phyloP scores from a whole-genome alignment of 1,284 basidiomycete genomes.

The Apiotrichum mycotoxinovorans region DNA sequence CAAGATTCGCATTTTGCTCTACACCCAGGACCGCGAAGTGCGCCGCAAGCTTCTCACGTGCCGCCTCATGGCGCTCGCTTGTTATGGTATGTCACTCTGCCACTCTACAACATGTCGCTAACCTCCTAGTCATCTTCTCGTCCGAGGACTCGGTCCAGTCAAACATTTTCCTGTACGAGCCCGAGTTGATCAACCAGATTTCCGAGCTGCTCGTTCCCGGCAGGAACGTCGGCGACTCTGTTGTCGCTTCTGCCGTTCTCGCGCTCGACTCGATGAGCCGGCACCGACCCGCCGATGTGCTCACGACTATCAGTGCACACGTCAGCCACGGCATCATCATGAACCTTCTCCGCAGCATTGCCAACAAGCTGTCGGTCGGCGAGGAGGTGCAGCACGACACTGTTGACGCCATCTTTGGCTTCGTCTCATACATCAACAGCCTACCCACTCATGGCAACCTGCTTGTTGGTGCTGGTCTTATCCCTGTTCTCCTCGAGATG shows the following conservation, averaged over 20 bases:
- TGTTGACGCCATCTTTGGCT: slow-evolving; percentile 78
- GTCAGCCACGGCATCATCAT: slow-evolving; percentile 95
- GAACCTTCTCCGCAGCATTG: slow-evolving; percentile 75
- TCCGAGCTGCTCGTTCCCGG: slow-evolving; percentile 85
- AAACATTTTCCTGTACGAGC: slow-evolving; percentile 84
- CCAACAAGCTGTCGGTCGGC: slow-evolving; percentile 64
- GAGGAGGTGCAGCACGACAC: slow-evolving; percentile 66
- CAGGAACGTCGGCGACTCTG: slow-evolving; percentile 51
- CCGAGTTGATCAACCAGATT: slow-evolving; percentile 78
- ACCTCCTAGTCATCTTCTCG: slow-evolving; percentile 64
- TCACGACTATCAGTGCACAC: slow-evolving; percentile 87
- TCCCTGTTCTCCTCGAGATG: slow-evolving; percentile 83
- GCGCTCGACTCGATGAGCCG: slow-evolving; percentile 85
- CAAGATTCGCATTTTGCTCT: slow-evolving; percentile 74
- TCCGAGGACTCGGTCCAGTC: slow-evolving; percentile 71
- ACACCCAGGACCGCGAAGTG: slow-evolving; percentile 58
- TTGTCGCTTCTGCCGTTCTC: slow-evolving; percentile 79
- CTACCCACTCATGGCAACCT: slow-evolving; percentile 82
- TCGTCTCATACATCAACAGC: slow-evolving; percentile 82
- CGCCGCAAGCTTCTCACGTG: slow-evolving; percentile 77
- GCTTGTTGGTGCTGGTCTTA: slow-evolving; percentile 93
- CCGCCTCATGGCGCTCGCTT: slow-evolving; percentile 81
- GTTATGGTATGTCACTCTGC: slow-evolving; percentile 56
- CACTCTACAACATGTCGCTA: slow-evolving; percentile 2
- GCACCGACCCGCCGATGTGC: slow-evolving; percentile 79